Conservation (phyloP, 1,284 basidiomycete species). For the Fomitiporia mediterranea region DNA sequence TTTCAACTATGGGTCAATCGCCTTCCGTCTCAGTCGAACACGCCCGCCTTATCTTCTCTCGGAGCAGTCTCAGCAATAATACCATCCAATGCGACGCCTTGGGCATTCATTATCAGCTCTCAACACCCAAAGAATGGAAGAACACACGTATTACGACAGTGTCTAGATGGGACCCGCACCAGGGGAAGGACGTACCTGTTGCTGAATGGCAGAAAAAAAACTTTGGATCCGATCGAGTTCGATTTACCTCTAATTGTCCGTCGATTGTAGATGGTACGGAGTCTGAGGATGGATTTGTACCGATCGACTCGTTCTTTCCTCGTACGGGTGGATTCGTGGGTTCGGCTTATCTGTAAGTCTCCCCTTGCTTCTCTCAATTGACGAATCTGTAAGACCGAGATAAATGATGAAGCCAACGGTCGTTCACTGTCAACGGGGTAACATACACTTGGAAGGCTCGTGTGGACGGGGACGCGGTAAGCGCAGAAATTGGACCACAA, state of each 20-base stretch:
- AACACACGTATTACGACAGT: neutral
- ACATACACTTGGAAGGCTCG: neutral
- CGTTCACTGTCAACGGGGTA: too few relatives aligned
- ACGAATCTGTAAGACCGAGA: too few relatives aligned
- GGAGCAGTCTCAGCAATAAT: neutral
- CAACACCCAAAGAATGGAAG: neutral
- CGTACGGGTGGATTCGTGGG: neutral
- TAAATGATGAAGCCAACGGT: too few relatives aligned
- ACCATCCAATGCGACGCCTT: slow-evolving; percentile 1
- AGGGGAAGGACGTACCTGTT: neutral
- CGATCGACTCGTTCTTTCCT: neutral
- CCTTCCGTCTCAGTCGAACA: neutral
- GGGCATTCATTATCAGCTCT: slow-evolving; percentile 2
- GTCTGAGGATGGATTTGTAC: neutral
- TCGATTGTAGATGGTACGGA: neutral
- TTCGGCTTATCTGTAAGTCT: neutral
- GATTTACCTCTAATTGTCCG: neutral
- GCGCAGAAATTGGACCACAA: neutral
- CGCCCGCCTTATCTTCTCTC: slow-evolving; percentile 1
- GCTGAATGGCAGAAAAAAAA: slow-evolving; percentile 3
- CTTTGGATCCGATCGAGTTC: neutral
- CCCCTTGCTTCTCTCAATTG: too few relatives aligned
- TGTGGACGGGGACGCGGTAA: neutral
- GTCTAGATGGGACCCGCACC: neutral
- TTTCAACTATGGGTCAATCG: neutral